Percentiles rank a stretch among this genome's conserved stretches.
Conservation (phyloP, 352 stramenopile genomes). For the Chrysophaeum taylorii region DNA sequence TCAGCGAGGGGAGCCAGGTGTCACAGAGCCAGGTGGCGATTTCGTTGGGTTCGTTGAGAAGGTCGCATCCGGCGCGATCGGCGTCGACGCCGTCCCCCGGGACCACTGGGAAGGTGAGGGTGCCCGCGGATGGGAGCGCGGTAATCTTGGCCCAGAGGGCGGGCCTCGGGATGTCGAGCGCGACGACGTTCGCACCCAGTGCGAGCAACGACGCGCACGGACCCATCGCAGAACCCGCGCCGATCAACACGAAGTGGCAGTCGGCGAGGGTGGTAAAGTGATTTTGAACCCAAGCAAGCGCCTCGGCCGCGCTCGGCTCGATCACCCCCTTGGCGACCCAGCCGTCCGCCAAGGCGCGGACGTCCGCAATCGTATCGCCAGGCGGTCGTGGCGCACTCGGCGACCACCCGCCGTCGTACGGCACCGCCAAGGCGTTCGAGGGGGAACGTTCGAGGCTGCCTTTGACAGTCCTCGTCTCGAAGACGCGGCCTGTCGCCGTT, state of each 20-base stretch:
- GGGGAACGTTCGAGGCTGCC: slow-evolving; percentile 33
- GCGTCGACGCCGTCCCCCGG: slow-evolving; percentile 39
- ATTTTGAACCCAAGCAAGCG: slow-evolving; percentile 38
- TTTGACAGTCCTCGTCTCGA: slow-evolving; percentile 56
- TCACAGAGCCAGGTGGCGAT: slow-evolving; percentile 66
- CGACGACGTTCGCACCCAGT: slow-evolving; percentile 67
- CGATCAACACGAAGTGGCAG: slow-evolving; percentile 62
- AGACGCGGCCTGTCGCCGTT: slow-evolving; percentile 34
- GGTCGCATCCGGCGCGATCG: slow-evolving; percentile 50
- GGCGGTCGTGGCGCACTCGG: not conserved
- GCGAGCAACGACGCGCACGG: slow-evolving; percentile 62
- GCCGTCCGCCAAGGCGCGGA: slow-evolving; percentile 53
- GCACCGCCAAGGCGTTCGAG: slow-evolving; percentile 26
- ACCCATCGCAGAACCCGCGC: slow-evolving; percentile 65
- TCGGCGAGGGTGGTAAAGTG: not conserved
- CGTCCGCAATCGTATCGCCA: slow-evolving; percentile 39
- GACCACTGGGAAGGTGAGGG: slow-evolving; percentile 65
- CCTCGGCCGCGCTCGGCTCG: slow-evolving; percentile 57
- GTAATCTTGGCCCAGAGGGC: slow-evolving; percentile 66
- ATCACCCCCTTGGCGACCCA: slow-evolving; percentile 70
- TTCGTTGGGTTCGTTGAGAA: slow-evolving; percentile 64
- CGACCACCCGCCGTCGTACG: slow-evolving; percentile 51
- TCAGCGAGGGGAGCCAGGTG: slow-evolving; percentile 34
- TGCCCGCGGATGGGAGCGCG: slow-evolving; percentile 49
- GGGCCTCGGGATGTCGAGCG: slow-evolving; percentile 57